Evolutionary conservation across 352 stramenopile species (phyloP), one percentile per base, ranked within the genome.

Genomic region (Globisporangium nunn): DNA sequence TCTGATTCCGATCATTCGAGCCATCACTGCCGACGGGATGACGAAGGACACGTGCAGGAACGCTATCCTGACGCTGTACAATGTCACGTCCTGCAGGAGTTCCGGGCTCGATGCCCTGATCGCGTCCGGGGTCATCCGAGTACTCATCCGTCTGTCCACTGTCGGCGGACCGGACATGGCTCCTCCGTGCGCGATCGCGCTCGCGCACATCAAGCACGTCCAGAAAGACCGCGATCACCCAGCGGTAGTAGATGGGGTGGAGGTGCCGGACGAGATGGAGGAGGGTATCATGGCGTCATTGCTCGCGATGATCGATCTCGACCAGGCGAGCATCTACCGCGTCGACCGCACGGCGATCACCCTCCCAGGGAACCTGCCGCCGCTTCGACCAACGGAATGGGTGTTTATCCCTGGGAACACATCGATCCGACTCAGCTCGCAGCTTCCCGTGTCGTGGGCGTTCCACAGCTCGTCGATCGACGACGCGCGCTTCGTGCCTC

Each of bases 191-290:
- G 83, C 80, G 3, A 84, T 90, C 30, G 67, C 78, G 10, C 63
- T 93, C 15, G 80, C 78, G 17, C 83, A 91, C 64, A 87, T 93
- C 56, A 91, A 93, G 40, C 74, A 89, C 58, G 72, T 75, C 14
- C 68, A 79, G 28, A 85, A 87, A 30, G 69, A 91, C 58, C 68
- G 69, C 29, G 66, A 72, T 18, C 60, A 37, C 5, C 53, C 54
- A 3, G 23, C 23, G 17, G 50, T 70, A 10, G 60, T 59, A 4
- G 54, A 60, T 30, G 59, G 63, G 29, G 67, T 8, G 33, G 33
- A 59, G 4, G 54, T 72, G 29, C 63, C 70, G 6, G 73, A 88
- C 41, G 70, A 84, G 39, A 87, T 91, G 74, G 76, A 90, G 31
- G 73, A 78, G 31, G 83, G 83, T 12, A 74, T 91, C 8, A 66